phyloP scores from a whole-genome alignment of 2,329 filamentous ascomycete genomes.

The Xylariaceae sp. region DNA sequence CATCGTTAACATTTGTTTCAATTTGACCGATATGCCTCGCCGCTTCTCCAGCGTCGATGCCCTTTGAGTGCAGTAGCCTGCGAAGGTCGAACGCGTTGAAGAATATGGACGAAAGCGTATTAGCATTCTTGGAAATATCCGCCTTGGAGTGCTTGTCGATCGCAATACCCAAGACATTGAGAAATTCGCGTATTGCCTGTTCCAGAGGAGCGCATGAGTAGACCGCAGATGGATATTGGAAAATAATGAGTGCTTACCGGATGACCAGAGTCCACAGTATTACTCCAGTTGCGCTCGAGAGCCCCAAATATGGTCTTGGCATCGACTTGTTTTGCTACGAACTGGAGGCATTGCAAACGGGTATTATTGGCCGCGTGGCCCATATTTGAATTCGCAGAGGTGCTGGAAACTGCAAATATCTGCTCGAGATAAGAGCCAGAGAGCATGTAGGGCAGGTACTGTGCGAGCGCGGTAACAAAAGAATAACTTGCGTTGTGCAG shows the following conservation, averaged over 20 bases:
- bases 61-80: slow-evolving; percentile 49
- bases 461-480: slow-evolving; percentile 74
- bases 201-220: slow-evolving; percentile 7
- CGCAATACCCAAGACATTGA: slow-evolving; percentile 66
- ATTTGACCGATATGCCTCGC: slow-evolving; percentile 54
- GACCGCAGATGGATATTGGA: slow-evolving; percentile 28
- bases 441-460: slow-evolving; percentile 87
- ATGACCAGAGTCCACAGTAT: slow-evolving; percentile 61
- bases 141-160: slow-evolving; percentile 78
- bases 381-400: slow-evolving; percentile 63
- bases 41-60: slow-evolving; percentile 40
- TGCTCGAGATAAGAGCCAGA: slow-evolving; percentile 70
- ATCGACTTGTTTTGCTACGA: slow-evolving; percentile 75
- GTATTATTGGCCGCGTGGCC: slow-evolving; percentile 62
- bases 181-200: slow-evolving; percentile 64
- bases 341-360: slow-evolving; percentile 66
- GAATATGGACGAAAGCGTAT: slow-evolving; percentile 64
- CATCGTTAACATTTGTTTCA: slow-evolving; percentile 65
- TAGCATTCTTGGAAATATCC: slow-evolving; percentile 71
- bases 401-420: slow-evolving; percentile 69
- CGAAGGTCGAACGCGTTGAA: slow-evolving; percentile 64
- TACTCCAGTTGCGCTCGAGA: slow-evolving; percentile 69
- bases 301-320: slow-evolving; percentile 73
- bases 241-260: slow-evolving; percentile 46
- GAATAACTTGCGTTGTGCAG: slow-evolving; percentile 81